Evolutionary conservation across 2,329 filamentous ascomycete genomes (phyloP).

Genomic region (Blumeriella jaapii): DNA sequence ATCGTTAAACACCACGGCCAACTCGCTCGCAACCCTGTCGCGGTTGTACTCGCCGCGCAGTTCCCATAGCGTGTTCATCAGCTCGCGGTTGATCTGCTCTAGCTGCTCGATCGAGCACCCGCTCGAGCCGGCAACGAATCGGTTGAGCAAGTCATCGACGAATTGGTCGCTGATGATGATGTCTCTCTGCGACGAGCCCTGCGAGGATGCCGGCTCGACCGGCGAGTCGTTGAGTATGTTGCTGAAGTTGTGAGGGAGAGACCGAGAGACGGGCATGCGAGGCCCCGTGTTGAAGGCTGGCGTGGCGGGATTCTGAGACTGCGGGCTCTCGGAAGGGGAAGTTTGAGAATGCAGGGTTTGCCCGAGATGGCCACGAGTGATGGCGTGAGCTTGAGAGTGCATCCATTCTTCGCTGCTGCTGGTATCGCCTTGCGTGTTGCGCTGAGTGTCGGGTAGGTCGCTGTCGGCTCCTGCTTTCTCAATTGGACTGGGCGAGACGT

Average conservation of each 20-base stretch:
- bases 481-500: conserved; percentile 22
- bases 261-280: conserved; percentile 16
- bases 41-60: conserved; percentile 74
- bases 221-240: conserved; percentile 26
- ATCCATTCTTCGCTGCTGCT: conserved; percentile 45
- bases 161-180: conserved; percentile 32
- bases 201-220: conserved; percentile 21
- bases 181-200: conserved; percentile 23
- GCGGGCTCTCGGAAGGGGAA: conserved; percentile 25
- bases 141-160: conserved; percentile 15
- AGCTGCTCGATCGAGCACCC: conserved; percentile 67
- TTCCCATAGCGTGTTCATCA: conserved; percentile 87
- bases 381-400: conserved; percentile 45
- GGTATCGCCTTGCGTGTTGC: conserved; percentile 26
- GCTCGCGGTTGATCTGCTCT: conserved; percentile 79
- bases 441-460: conserved; percentile 41
- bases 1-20: conserved; percentile 64
- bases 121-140: conserved; percentile 21
- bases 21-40: conserved; percentile 51
- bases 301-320: conserved; percentile 24
- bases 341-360: conserved; percentile 21
- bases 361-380: conserved; percentile 31
- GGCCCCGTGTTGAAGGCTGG: conserved; percentile 30
- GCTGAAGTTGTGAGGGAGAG: conserved; percentile 19
- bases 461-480: conserved; percentile 20